Evolutionary conservation across 108 stramenopile genomes (phyloP).

Genomic region (Bacterosira constricta): DNA sequence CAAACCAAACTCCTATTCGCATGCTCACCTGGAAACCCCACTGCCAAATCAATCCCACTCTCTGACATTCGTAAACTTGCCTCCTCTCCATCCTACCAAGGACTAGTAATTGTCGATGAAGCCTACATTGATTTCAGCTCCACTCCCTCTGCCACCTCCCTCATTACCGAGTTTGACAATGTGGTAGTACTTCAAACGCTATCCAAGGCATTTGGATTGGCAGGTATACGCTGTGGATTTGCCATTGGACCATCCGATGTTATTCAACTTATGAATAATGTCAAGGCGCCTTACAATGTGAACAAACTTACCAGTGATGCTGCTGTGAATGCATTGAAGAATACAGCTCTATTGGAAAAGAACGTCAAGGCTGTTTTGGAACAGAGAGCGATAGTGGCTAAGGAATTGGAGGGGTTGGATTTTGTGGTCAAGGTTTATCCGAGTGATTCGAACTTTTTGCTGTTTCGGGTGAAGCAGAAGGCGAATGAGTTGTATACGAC

Average conservation of each 20-base stretch:
- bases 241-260: conserved; percentile 85
- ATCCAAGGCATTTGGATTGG: conserved; percentile 96
- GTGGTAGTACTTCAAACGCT: conserved; percentile 94
- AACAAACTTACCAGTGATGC: conserved; percentile 86
- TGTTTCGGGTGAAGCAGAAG: conserved; percentile 76
- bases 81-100: conserved; percentile 47
- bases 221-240: conserved; percentile 95
- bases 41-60: conserved; percentile 85
- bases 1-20: conserved; percentile 88
- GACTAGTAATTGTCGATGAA: conserved; percentile 94
- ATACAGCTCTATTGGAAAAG: conserved; percentile 54
- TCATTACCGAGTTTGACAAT: conserved; percentile 74
- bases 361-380: conserved; percentile 62
- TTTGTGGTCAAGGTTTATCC: conserved; percentile 84
- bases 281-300: conserved; percentile 97
- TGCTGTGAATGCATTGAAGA: conserved; percentile 82
- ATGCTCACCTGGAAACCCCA: conserved; percentile 97
- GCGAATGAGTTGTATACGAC: conserved; percentile 85
- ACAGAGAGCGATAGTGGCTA: conserved; percentile 66
- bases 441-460: conserved; percentile 91
- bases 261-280: conserved; percentile 95
- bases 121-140: conserved; percentile 92
- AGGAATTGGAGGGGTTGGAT: conserved; percentile 59
- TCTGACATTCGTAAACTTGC: conserved; percentile 71
- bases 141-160: conserved; percentile 35